Conservation (phyloP, 2,329 filamentous ascomycete genomes). For the Cryphonectria carpinicola region DNA sequence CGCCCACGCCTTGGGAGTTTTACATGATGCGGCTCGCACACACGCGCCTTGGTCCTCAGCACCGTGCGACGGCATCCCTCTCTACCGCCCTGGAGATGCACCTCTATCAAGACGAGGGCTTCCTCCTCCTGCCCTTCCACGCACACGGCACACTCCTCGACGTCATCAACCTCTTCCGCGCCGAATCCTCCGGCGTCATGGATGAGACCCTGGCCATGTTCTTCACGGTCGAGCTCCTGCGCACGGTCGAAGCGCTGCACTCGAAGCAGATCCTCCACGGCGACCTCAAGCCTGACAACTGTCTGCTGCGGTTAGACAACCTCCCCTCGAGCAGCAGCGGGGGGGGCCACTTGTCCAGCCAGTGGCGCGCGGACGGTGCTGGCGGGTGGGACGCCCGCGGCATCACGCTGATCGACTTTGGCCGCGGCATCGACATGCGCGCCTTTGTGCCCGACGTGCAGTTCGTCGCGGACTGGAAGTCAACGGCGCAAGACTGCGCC, state of each 20-base stretch:
- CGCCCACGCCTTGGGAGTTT: constrained; percentile 92
- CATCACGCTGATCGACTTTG: constrained; percentile 90
- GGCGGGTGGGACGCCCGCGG: constrained; percentile 82
- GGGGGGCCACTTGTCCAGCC: constrained; percentile 55
- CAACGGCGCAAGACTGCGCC: constrained; percentile 82
- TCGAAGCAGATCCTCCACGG: constrained; percentile 81
- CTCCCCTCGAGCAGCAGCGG: constrained; percentile 39
- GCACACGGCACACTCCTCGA: constrained; percentile 94
- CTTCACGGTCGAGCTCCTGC: constrained; percentile 87
- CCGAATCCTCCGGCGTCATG: constrained; percentile 74
- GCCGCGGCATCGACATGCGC: constrained; percentile 90
- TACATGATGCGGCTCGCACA: constrained; percentile 89
- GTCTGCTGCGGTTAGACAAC: constrained; percentile 78
- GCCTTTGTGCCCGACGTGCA: constrained; percentile 76
- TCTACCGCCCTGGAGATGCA: constrained; percentile 89
- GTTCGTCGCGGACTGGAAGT: constrained; percentile 97
- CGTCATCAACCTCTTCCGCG: constrained; percentile 83
- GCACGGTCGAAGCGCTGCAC: constrained; percentile 88
- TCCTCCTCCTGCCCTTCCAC: constrained; percentile 84
- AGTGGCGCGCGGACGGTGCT: constrained; percentile 74
- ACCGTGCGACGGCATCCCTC: constrained; percentile 76
- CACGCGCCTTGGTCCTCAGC: constrained; percentile 70
- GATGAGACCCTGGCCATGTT: constrained; percentile 95
- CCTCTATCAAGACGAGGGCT: constrained; percentile 86
- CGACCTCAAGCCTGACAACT: constrained; percentile 95